Evolutionary conservation across 2,329 filamentous ascomycete genomes (phyloP).

Genomic region (Dothideomycetes sp.): DNA sequence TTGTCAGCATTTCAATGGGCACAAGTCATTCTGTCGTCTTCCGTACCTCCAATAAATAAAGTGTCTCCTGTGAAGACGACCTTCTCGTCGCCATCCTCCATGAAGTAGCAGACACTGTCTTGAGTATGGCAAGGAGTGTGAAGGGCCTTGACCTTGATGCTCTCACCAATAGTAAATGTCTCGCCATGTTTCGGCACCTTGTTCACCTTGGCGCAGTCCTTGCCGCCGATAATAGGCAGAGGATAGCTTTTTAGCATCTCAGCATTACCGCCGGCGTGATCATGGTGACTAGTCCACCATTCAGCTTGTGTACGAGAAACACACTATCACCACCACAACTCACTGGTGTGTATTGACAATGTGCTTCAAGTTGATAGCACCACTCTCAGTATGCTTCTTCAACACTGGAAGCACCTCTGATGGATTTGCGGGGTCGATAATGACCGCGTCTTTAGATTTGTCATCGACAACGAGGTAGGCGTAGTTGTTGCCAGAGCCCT

Average conservation of each 20-base stretch:
- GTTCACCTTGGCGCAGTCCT: constrained; percentile 71
- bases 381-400: constrained; percentile 58
- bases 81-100: constrained; percentile 67
- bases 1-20: neutral
- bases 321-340: constrained; percentile 23
- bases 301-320: neutral
- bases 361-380: constrained; percentile 69
- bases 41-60: constrained; percentile 81
- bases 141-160: constrained; percentile 73
- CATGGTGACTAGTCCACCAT: constrained; percentile 60
- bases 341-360: constrained; percentile 98
- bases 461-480: constrained; percentile 52
- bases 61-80: constrained; percentile 95
- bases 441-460: constrained; percentile 40
- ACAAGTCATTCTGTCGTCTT: constrained; percentile 12
- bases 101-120: constrained; percentile 92
- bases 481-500: constrained; percentile 70
- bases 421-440: constrained; percentile 72
- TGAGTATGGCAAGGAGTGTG: constrained; percentile 97
- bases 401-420: constrained; percentile 60
- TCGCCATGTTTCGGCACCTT: constrained; percentile 64
- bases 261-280: constrained; percentile 86
- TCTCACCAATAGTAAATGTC: constrained; percentile 67
- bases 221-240: constrained; percentile 75
- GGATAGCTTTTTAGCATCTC: constrained; percentile 56